These are phyloP conservation scores for Vachellia collinsii DNA, from an alignment of 306 rosid species.

Conservation along the genomic window DNA sequence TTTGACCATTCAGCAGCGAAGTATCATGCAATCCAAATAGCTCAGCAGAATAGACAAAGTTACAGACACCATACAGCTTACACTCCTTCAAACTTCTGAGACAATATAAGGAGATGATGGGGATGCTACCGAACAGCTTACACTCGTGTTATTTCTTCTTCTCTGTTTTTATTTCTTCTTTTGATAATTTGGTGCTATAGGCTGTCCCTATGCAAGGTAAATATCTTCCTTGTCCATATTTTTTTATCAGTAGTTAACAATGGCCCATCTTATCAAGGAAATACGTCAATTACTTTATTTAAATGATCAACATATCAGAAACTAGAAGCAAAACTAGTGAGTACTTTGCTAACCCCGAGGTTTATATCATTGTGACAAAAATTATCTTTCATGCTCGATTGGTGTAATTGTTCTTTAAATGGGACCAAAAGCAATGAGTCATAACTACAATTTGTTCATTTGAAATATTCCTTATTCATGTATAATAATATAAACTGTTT, in stretches of 20 bases:
- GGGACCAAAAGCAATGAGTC: neutral
- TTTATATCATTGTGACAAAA: neutral
- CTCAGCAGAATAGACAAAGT: neutral
- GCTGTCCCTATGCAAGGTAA: conserved; percentile 2
- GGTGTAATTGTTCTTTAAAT: neutral
- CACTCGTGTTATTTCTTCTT: neutral
- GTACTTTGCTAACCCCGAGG: neutral
- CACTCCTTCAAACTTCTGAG: conserved; percentile 7
- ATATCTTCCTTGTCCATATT: neutral
- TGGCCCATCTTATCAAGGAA: neutral
- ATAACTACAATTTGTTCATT: neutral
- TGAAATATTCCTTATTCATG: neutral
- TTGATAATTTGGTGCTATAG: neutral
- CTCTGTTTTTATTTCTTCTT: neutral
- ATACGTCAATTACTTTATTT: neutral
- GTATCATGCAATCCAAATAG: conserved; percentile 1
- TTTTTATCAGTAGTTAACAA: neutral
- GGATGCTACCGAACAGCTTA: conserved; percentile 11
- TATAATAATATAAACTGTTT: neutral
- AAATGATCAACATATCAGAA: neutral
- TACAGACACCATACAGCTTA: neutral
- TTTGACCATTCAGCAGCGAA: neutral
- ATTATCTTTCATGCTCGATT: neutral
- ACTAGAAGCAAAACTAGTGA: neutral
- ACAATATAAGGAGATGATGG: conserved; percentile 5